Evolutionary conservation across 257 asterid genomes (phyloP), one percentile per base, ranked within the genome.

Genomic region (Solanum chiquidenum): DNA sequence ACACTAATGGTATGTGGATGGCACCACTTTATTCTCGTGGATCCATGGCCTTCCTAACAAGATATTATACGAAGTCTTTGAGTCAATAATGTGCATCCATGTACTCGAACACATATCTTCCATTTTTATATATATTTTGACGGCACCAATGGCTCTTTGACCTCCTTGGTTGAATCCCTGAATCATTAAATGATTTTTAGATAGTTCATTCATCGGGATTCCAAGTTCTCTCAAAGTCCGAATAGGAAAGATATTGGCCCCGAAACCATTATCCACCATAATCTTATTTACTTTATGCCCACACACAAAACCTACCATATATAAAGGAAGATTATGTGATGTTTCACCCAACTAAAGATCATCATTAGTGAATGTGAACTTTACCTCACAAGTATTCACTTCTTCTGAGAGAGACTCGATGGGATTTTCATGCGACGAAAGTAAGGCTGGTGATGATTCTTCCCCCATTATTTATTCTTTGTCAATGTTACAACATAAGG

Each of bases 201-300:
- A 62, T 9, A 23, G 3, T 62, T 62, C 31, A 25, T 25, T 27
- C 20, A 4, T 25, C 1, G 14, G 12, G 3, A 60, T 60, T 60
- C 13, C 29, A 0, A 9, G 3, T 60, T 23, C 3, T 9, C 23
- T 23, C 0, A 60, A 0, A 4, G 29, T 23, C 13, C 3, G 3
- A 23, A 60, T 60, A 60, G 0, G 29, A 10, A 60, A 29, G 0
- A 23, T 60, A 23, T 60, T 60, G 14, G 23, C 14, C 12, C 14
- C 0, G 0, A 0, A 60, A n/a, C 69, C 29, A 23, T 60, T 13
- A 60, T 60, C 13, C 7, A 9, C 69, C 69, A 60, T 23, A 60
- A 23, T 60, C 2, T 3, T 60, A 23, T 9, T 60, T 23, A 60
- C 1, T 23, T 60, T 23, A 60, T 10, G 3, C 6, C 29, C 6